Base-by-base conservation (phyloP, 139 green algal species). In the Coelastrella sp. region DNA sequence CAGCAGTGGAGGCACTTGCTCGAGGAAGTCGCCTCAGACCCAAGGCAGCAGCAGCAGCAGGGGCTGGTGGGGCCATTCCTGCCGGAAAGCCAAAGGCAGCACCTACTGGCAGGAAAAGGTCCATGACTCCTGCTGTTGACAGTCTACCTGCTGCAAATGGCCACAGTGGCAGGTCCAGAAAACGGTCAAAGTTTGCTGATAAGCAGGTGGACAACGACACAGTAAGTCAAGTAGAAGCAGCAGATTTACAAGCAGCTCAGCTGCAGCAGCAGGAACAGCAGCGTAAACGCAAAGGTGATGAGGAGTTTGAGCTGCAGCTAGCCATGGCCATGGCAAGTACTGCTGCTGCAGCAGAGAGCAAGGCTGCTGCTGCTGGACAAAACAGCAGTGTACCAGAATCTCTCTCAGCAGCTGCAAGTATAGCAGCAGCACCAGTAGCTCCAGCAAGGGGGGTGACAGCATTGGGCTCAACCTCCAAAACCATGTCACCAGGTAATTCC, bases 221-320 rank as follows among this genome's bases (percentile, higher is more conserved):
- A 57, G n/a, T 13, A 57, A 9, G 11, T 13, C 45, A 34, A 34
- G 34, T 21, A 59, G 75, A 4, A 32, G 75, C 75, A 60, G 75
- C n/a, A 71, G 51, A 4, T 38, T 45, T 35, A 75, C 38, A 37
- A 84, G 77, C 57, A 68, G 5, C 43, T 40, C 38, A 74, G 77
- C 38, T 34, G 59, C 59, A 84, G 53, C 77, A 84, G 60, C 38
- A 62, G 77, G 51, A 35, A 53, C 77, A 74, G 77, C 25, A 3
- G 37, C 74, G 59, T 15, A 84, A 59, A 37, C 19, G 35, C 32
- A 73, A 81, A 27, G 94, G 95, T 1, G 96, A 98, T 35, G 85
- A 95, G n/a, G 96, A 98, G 72, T 94, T 96, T 78, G 96, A 98
- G 79, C 89, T 88, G 38, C 86, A 98, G 89, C 81, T 98, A 37